A percentile compares a stretch with the other conserved stretches of the same genome.
Conservation (phyloP, 2,329 filamentous ascomycete genomes). For the Aspergillus flavus region DNA sequence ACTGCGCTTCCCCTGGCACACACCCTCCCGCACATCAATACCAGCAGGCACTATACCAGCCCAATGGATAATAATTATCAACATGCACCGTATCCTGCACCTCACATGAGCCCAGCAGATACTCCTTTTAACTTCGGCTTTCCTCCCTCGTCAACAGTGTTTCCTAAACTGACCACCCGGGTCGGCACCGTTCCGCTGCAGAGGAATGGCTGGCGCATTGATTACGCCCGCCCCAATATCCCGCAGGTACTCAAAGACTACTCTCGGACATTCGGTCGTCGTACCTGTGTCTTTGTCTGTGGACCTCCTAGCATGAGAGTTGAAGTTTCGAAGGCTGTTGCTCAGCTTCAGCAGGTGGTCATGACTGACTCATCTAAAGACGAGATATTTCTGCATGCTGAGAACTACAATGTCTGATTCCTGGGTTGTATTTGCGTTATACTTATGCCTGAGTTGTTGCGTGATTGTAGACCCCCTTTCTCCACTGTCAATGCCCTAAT, state of each 20-base stretch:
- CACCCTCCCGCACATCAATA: slow-evolving; percentile 23
- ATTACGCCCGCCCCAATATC: slow-evolving; percentile 88
- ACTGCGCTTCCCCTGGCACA: slow-evolving; percentile 71
- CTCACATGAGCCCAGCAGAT: slow-evolving; percentile 11
- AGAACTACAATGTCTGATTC: slow-evolving; percentile 83
- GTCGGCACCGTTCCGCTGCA: slow-evolving; percentile 73
- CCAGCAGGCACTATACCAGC: slow-evolving; percentile 20
- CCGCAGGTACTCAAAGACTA: slow-evolving; percentile 83
- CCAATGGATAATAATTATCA: slow-evolving; percentile 9
- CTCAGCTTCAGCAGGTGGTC: slow-evolving; percentile 77
- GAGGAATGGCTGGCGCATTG: slow-evolving; percentile 80
- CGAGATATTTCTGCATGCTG: slow-evolving; percentile 91
- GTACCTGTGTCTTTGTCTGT: slow-evolving; percentile 90
- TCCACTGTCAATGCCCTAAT: slow-evolving; percentile 3
- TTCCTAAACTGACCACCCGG: slow-evolving; percentile 86
- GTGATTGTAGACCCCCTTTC: background rate
- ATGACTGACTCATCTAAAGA: slow-evolving; percentile 77
- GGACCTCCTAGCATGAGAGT: slow-evolving; percentile 85
- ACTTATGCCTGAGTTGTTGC: slow-evolving; percentile 1
- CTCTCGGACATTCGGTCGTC: slow-evolving; percentile 76
- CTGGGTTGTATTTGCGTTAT: background rate
- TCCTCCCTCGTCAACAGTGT: slow-evolving; percentile 78
- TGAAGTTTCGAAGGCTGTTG: slow-evolving; percentile 84
- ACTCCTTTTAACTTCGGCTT: slow-evolving; percentile 74
- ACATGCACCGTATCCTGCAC: background rate